A percentile compares a stretch with the other conserved stretches of the same genome.
Conservation (phyloP, 2,329 filamentous ascomycete species). For the Cladophialophora chaetospira region DNA sequence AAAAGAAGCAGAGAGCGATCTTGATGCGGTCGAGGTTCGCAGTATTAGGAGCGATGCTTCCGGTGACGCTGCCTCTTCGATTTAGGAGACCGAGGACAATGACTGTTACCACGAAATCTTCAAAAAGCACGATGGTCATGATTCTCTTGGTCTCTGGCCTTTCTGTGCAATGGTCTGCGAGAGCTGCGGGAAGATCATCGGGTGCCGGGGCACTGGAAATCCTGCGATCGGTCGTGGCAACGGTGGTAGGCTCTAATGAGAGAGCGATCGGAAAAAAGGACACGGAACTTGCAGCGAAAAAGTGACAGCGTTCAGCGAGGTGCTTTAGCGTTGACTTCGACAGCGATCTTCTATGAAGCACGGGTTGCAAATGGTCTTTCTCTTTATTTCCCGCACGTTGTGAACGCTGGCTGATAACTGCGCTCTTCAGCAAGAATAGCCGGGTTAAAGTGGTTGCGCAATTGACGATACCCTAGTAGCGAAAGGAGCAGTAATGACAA, state of each 20-base stretch:
- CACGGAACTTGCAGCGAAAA: background rate
- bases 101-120: background rate
- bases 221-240: conserved; percentile 9
- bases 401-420: background rate
- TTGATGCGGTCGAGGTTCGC: background rate
- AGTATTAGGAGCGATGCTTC: background rate
- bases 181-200: background rate
- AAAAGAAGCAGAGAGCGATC: background rate
- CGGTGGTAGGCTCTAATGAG: background rate
- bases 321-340: background rate
- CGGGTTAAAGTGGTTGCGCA: no score
- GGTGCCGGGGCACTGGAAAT: background rate
- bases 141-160: conserved; percentile 16
- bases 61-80: background rate
- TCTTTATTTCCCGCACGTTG: background rate
- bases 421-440: background rate
- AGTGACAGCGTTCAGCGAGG: background rate
- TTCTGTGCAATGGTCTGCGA: conserved; percentile 9
- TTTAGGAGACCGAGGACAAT: background rate
- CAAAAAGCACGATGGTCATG: conserved; percentile 1
- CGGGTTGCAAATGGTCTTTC: background rate
- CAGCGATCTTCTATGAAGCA: background rate
- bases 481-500: no score
- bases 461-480: no score
- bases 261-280: background rate